These are phyloP conservation scores for Pyricularia grisea DNA, from an alignment of 2,329 filamentous ascomycete genomes.

Conservation along the genomic window DNA sequence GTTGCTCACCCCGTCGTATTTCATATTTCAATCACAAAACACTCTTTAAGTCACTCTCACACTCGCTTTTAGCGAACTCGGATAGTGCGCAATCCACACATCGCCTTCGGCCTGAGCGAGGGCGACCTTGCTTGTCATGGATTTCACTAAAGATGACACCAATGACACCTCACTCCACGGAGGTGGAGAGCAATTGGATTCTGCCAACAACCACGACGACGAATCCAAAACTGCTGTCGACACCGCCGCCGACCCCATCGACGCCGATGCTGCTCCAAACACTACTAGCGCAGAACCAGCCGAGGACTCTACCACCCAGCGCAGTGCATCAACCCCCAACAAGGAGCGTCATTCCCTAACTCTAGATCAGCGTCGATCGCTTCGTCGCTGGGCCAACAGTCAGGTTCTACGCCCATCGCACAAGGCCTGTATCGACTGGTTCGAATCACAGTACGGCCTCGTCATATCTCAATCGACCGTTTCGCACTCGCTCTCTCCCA, in stretches of 20 bases:
- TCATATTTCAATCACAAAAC: not conserved
- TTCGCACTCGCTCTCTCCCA: constrained; percentile 51
- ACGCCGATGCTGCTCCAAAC: not conserved
- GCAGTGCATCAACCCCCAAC: constrained; percentile 11
- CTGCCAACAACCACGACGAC: not conserved
- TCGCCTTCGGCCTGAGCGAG: not conserved
- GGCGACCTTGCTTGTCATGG: not conserved
- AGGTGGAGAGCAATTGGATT: not conserved
- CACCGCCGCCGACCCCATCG: not conserved
- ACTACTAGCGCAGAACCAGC: not conserved
- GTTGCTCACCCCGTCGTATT: not conserved
- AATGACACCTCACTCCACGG: not conserved
- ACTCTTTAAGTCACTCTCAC: not conserved
- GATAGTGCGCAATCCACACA: not conserved
- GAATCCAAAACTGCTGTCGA: not conserved
- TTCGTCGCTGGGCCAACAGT: constrained; percentile 49
- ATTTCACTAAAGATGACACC: constrained; percentile 1
- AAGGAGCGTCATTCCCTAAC: constrained; percentile 51
- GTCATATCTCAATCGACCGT: constrained; percentile 55
- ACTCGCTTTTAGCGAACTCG: constrained; percentile 1
- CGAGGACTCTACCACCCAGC: not conserved
- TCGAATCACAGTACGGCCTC: constrained; percentile 46
- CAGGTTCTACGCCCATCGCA: constrained; percentile 48
- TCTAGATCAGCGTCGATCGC: constrained; percentile 51
- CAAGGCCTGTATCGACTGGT: constrained; percentile 56